These are phyloP conservation scores for Globisporangium nagaii DNA, from an alignment of 352 stramenopile genomes.

Conservation along the genomic window DNA sequence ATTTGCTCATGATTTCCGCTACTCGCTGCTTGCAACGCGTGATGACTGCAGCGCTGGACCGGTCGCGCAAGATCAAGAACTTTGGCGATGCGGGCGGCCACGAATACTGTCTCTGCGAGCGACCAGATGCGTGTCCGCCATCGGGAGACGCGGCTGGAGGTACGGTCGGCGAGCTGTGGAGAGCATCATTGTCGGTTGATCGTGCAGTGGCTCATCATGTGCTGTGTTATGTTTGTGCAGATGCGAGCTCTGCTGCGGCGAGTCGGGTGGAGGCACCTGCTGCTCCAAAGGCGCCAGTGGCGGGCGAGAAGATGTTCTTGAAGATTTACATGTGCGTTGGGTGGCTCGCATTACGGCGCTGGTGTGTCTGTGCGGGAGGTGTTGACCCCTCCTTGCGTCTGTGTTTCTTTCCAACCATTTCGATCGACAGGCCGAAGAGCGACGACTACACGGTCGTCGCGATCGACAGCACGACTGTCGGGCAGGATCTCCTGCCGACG, in stretches of 20 bases:
- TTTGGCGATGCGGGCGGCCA: conserved; percentile 85
- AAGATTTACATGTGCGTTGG: conserved; percentile 83
- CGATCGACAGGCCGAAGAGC: conserved; percentile 65
- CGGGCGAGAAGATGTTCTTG: conserved; percentile 76
- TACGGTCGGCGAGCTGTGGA: conserved; percentile 15
- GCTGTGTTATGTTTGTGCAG: conserved; percentile 7
- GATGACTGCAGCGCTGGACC: conserved; percentile 52
- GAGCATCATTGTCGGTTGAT: too few relatives aligned
- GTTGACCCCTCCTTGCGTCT: not conserved
- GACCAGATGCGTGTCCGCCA: conserved; percentile 77
- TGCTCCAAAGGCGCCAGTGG: conserved; percentile 34
- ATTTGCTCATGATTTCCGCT: too few relatives aligned
- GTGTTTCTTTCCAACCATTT: not conserved
- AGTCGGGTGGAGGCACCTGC: conserved; percentile 27
- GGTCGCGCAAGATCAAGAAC: conserved; percentile 87
- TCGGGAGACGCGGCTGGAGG: conserved; percentile 42
- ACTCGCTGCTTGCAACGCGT: not conserved
- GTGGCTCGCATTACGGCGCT: not conserved
- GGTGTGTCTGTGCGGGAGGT: too few relatives aligned
- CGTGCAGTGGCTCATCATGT: too few relatives aligned
- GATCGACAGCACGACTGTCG: conserved; percentile 71
- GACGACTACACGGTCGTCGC: conserved; percentile 87
- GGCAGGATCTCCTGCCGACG: conserved; percentile 78
- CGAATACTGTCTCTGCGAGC: conserved; percentile 85
- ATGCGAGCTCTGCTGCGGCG: conserved; percentile 1